A percentile compares a stretch with the other conserved stretches of the same genome.
These are phyloP conservation scores for Aspergillus carlsbadensis DNA, from an alignment of 495 filamentous ascomycete species.

Conservation along the genomic window DNA sequence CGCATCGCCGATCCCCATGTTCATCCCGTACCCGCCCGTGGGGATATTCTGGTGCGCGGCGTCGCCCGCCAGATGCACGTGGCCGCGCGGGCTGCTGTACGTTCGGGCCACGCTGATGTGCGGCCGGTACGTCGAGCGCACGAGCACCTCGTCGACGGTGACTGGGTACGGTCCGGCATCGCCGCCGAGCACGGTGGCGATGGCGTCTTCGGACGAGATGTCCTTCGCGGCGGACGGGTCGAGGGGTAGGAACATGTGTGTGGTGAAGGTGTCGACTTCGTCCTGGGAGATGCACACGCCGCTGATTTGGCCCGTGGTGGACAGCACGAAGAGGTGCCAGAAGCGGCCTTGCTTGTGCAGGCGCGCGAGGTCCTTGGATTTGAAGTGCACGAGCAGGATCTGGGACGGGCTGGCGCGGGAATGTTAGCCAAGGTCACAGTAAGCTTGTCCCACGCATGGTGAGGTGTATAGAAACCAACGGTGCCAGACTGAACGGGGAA, in stretches of 20 bases:
- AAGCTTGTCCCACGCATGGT: too few relatives aligned
- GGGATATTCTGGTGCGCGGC: constrained; percentile 11
- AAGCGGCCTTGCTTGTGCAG: constrained; percentile 22
- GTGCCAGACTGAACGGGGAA: too few relatives aligned
- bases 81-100: constrained; percentile 14
- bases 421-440: too few relatives aligned
- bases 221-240: neutral
- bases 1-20: constrained; percentile 30
- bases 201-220: neutral
- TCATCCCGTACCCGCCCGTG: constrained; percentile 33
- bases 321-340: constrained; percentile 32
- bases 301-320: constrained; percentile 2
- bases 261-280: constrained; percentile 28
- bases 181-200: neutral
- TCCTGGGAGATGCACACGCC: constrained; percentile 25
- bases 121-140: constrained; percentile 20
- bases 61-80: constrained; percentile 6
- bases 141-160: neutral
- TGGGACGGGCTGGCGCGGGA: constrained; percentile 12
- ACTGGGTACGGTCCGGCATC: neutral
- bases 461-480: too few relatives aligned
- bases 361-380: constrained; percentile 21
- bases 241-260: constrained; percentile 16
- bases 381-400: constrained; percentile 29
- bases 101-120: constrained; percentile 21